A percentile compares a stretch with the other conserved stretches of the same genome.
phyloP scores from a whole-genome alignment of 2,329 filamentous ascomycete species.

The Nakataea oryzae region DNA sequence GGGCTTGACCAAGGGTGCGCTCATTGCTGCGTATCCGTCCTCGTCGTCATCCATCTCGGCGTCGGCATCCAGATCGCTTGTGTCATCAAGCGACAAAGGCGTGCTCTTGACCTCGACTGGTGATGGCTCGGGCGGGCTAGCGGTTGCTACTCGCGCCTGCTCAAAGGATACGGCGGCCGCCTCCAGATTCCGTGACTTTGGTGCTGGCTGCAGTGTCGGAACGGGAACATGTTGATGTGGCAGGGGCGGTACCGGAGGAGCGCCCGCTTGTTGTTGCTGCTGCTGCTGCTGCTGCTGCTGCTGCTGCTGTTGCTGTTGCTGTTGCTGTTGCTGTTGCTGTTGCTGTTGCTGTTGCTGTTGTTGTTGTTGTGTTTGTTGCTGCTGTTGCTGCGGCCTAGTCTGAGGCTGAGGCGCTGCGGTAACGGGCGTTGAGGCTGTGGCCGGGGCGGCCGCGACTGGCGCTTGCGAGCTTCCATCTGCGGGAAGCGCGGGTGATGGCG shows the following conservation, averaged over 20 bases:
- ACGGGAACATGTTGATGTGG: background rate
- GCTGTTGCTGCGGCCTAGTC: background rate
- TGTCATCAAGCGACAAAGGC: background rate
- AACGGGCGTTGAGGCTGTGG: background rate
- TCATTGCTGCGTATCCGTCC: conserved; percentile 37
- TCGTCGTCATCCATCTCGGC: conserved; percentile 49
- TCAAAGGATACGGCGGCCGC: background rate
- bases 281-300: background rate
- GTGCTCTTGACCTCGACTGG: background rate
- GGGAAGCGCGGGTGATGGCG: conserved; percentile 4
- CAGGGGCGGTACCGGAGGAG: background rate
- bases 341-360: background rate
- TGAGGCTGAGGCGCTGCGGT: background rate
- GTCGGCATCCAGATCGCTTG: conserved; percentile 19
- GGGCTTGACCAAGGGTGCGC: conserved; percentile 21
- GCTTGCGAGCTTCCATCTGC: background rate
- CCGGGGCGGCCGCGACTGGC: background rate
- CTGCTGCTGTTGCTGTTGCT: background rate
- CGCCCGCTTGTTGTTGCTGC: background rate
- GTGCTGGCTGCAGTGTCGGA: conserved; percentile 3
- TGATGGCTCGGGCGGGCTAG: background rate
- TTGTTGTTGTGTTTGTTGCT: conserved; percentile 1
- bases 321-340: background rate
- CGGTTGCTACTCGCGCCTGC: background rate
- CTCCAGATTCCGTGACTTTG: conserved; percentile 11